Evolutionary conservation across 208 protist species (phyloP).

Genomic region (Trypanosoma rangeli): DNA sequence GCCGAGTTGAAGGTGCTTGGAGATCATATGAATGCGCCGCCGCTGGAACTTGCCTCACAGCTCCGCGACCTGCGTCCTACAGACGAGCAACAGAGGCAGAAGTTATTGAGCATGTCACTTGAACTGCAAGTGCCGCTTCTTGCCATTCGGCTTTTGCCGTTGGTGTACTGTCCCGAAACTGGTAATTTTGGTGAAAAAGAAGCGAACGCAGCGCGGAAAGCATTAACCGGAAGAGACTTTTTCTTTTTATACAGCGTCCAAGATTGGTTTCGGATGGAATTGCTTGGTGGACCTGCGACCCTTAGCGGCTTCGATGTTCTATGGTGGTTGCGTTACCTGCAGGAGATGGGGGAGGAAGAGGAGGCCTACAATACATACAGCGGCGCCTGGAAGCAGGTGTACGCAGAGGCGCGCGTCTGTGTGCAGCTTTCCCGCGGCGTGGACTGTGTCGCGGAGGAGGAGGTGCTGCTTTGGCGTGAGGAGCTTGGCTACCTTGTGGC

Average conservation of each 20-base stretch:
- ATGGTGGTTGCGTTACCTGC: slow-evolving; percentile 33
- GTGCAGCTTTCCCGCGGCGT: slow-evolving; percentile 21
- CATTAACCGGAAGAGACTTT: slow-evolving; percentile 9
- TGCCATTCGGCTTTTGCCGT: slow-evolving; percentile 10
- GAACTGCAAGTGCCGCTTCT: slow-evolving; percentile 35
- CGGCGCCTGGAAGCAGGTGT: slow-evolving; percentile 30
- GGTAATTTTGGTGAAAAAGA: slow-evolving; percentile 8
- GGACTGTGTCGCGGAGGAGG: slow-evolving; percentile 10
- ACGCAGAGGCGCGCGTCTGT: slow-evolving; percentile 37
- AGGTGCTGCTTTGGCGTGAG: slow-evolving; percentile 30
- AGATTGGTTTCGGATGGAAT: slow-evolving; percentile 31
- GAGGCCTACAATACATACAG: slow-evolving; percentile 19
- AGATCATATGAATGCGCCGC: slow-evolving; percentile 20
- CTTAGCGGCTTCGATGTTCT: slow-evolving; percentile 30
- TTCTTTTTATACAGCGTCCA: slow-evolving; percentile 32
- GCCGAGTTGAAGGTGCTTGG: slow-evolving; percentile 19
- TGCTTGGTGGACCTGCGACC: slow-evolving; percentile 23
- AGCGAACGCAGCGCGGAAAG: slow-evolving; percentile 8
- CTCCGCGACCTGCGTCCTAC: slow-evolving; percentile 11
- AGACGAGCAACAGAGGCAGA: background rate
- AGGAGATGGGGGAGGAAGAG: slow-evolving; percentile 14
- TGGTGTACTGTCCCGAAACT: slow-evolving; percentile 11
- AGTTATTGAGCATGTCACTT: slow-evolving; percentile 22
- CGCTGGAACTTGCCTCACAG: slow-evolving; percentile 9
- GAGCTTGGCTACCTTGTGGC: slow-evolving; percentile 29